A percentile compares a stretch with the other conserved stretches of the same genome.
phyloP scores from a whole-genome alignment of 768 basidiomycete species.

The Roridomyces roridus region DNA sequence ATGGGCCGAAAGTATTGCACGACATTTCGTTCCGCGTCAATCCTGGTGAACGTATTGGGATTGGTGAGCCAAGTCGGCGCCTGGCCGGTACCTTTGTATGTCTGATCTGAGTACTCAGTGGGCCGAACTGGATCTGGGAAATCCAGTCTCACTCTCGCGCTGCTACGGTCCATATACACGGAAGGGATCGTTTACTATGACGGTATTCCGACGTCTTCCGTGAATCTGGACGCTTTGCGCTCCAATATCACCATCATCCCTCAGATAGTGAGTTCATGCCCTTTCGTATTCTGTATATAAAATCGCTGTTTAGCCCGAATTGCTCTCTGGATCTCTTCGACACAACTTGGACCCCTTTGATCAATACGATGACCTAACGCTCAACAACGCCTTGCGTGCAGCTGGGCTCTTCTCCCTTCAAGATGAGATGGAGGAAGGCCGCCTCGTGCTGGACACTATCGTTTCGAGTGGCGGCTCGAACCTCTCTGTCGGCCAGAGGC shows the following conservation, averaged over 20 bases:
- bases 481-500: conserved; percentile 49
- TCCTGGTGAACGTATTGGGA: conserved; percentile 62
- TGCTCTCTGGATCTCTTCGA: conserved; percentile 48
- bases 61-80: conserved; percentile 33
- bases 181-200: conserved; percentile 65
- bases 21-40: conserved; percentile 56
- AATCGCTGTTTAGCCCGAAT: conserved; percentile 33
- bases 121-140: conserved; percentile 53
- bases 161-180: conserved; percentile 60
- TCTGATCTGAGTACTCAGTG: conserved; percentile 29
- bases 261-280: conserved; percentile 42
- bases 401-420: conserved; percentile 42
- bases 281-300: neutral
- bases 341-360: conserved; percentile 54
- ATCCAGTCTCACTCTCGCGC: conserved; percentile 5
- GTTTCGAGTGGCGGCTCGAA: conserved; percentile 37
- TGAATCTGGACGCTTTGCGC: conserved; percentile 63
- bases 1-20: conserved; percentile 57
- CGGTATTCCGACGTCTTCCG: conserved; percentile 47
- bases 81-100: neutral
- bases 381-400: conserved; percentile 40
- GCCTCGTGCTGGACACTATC: conserved; percentile 34
- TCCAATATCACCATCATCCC: conserved; percentile 66
- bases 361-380: conserved; percentile 46
- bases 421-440: conserved; percentile 34